Conservation (phyloP, 1,284 basidiomycete genomes). For the Trametes sp. region DNA sequence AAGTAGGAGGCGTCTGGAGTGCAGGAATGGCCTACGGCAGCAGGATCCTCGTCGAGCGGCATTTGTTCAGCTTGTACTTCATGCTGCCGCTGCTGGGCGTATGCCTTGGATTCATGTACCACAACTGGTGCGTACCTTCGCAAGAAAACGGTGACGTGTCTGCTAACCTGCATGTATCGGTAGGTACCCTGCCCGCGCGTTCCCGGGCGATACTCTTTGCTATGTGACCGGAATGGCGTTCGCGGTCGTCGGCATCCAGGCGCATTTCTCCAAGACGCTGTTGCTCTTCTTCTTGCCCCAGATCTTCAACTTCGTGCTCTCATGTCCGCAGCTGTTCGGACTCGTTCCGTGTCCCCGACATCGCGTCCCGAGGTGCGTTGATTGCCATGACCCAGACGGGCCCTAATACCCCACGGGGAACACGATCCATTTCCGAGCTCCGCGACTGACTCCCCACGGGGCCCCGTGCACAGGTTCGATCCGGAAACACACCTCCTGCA, state of each 20-base stretch:
- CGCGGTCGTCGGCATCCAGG: slow-evolving; percentile 94
- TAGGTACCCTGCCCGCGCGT: slow-evolving; percentile 95
- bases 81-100: slow-evolving; percentile 95
- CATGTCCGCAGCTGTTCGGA: slow-evolving; percentile 94
- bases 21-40: slow-evolving; percentile 89
- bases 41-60: slow-evolving; percentile 87
- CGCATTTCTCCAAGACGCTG: slow-evolving; percentile 97
- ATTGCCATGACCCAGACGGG: slow-evolving; percentile 7
- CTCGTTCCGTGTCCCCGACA: slow-evolving; percentile 95
- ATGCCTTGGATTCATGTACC: slow-evolving; percentile 88
- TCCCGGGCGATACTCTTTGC: slow-evolving; percentile 97
- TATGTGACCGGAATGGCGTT: slow-evolving; percentile 99
- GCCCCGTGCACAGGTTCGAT: slow-evolving; percentile 65
- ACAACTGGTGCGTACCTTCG: slow-evolving; percentile 82
- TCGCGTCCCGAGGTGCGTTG: slow-evolving; percentile 82
- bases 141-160: not conserved
- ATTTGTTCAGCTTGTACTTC: slow-evolving; percentile 95
- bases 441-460: slow-evolving; percentile 18
- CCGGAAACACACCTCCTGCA: slow-evolving; percentile 73
- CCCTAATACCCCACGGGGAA: slow-evolving; percentile 18
- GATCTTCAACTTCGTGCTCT: slow-evolving; percentile 96
- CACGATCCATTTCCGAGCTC: not conserved
- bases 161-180: no score
- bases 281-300: slow-evolving; percentile 98
- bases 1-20: slow-evolving; percentile 78